Percentiles rank a stretch among this genome's conserved stretches.
Evolutionary conservation across 208 protist genomes (phyloP).

Genomic region (Trichomonas gallinae): DNA sequence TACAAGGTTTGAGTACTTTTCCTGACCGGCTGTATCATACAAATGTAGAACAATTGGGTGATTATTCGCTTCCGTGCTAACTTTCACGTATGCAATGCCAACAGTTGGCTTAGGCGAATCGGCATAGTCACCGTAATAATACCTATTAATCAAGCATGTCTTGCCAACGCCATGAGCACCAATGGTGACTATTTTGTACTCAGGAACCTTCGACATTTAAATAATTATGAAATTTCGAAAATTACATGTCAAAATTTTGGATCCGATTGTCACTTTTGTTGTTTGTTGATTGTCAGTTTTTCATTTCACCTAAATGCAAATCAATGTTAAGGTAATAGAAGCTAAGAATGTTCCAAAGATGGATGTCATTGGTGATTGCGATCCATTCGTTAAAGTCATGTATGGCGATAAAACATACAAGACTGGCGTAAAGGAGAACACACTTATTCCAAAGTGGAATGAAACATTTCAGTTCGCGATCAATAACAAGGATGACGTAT

Average conservation of each 20-base stretch:
- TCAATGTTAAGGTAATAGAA: background rate
- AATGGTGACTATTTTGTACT: background rate
- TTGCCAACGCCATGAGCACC: background rate
- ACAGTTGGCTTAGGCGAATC: background rate
- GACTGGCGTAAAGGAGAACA: background rate
- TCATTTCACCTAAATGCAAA: background rate
- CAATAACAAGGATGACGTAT: background rate
- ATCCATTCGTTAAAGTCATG: background rate
- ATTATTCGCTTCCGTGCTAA: background rate
- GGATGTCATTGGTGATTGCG: background rate
- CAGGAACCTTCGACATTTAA: background rate
- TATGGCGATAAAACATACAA: background rate
- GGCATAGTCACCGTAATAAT: background rate
- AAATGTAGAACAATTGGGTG: background rate
- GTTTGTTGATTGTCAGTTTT: no score
- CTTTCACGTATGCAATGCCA: background rate
- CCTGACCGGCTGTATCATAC: background rate
- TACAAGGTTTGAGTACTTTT: background rate
- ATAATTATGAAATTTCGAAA: background rate
- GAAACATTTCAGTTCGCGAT: background rate
- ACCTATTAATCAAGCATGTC: background rate
- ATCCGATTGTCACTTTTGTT: no score
- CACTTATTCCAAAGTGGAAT: background rate
- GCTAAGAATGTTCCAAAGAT: background rate
- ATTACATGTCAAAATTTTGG: no score